Evolutionary conservation across 2,329 filamentous ascomycete species (phyloP), one percentile per base, ranked within the genome.

Genomic region (Erysiphe pulchra): DNA sequence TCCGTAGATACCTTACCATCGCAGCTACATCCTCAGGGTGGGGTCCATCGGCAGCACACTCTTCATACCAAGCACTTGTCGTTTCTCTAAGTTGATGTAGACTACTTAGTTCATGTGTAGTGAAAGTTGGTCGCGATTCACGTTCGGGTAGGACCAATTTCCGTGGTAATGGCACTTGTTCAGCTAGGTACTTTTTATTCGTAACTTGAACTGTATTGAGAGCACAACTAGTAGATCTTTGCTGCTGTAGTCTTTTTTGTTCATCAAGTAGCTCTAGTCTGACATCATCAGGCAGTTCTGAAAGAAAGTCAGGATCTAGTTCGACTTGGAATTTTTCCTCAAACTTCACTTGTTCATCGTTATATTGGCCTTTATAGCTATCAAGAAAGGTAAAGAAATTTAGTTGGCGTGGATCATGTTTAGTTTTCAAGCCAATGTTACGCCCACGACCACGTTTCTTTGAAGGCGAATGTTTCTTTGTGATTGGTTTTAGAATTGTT

Each of bases 231-330:
- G 62, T 66, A 34, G 73, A 69, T 11, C 73, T 72, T n/a, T 68
- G 72, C n/a, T 18, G 42, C 12, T 37, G 42, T 28, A 36, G 32
- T 17, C 70, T 70, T 32, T 68, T 69, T 55, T 86, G 77, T 54
- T 92, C 81, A 17, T 73, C 75, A 2, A 93, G 60, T 7, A 95
- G 69, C 60, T 95, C 86, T 14, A 63, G 66, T 12, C 81, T 74
- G 42, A 92, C 71, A 42, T 92, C 82, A 51, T 80, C 76, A 0
- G 87, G 87, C 0, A 95, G 65, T 14, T 85, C 84, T 1, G 78
- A 74, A 2, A 95, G 73, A 55, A 94, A 86, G 0, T 77, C 75
- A 0, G 71, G 65, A 7, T 66, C 55, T 17, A 55, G 47, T 5
- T 36, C 44, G 18, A 55, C 52, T 2, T 49, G 51, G 4, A 37